Percentiles rank a stretch among this genome's conserved stretches.
Conservation (phyloP, 2,329 filamentous ascomycete species). For the Phaeosphaeriaceae sp. region DNA sequence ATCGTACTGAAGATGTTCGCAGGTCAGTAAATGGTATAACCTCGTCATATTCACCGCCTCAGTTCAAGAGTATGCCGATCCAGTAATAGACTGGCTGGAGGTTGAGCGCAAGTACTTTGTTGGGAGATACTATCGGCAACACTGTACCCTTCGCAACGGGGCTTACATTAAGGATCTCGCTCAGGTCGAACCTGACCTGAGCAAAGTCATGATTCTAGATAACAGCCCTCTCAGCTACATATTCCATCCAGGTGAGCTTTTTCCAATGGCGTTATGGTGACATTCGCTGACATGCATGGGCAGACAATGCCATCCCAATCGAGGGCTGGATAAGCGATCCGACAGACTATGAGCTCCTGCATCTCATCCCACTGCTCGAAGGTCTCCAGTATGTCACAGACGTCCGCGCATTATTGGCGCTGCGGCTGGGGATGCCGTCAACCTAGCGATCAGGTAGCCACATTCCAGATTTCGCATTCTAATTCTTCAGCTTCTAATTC, state of each 20-base stretch:
- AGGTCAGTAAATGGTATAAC: slow-evolving; percentile 98
- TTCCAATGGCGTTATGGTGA: slow-evolving; percentile 4
- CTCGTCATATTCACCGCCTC: slow-evolving; percentile 95
- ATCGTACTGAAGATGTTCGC: slow-evolving; percentile 27
- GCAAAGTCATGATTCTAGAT: slow-evolving; percentile 98
- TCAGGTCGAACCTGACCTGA: slow-evolving; percentile 94
- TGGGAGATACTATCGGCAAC: slow-evolving; percentile 91
- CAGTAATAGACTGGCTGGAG: slow-evolving; percentile 98
- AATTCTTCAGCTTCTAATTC: slow-evolving; percentile 35
- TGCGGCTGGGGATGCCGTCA: slow-evolving; percentile 79
- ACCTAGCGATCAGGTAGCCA: slow-evolving; percentile 26
- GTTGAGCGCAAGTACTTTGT: slow-evolving; percentile 96
- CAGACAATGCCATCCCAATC: slow-evolving; percentile 98
- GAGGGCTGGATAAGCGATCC: slow-evolving; percentile 99
- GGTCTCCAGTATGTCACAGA: slow-evolving; percentile 96
- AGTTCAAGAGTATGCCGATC: slow-evolving; percentile 97
- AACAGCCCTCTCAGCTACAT: slow-evolving; percentile 98
- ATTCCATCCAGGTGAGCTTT: slow-evolving; percentile 87
- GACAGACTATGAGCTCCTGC: slow-evolving; percentile 92
- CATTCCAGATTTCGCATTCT: slow-evolving; percentile 16
- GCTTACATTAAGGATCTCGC: slow-evolving; percentile 98
- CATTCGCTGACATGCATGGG: slow-evolving; percentile 18
- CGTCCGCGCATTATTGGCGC: slow-evolving; percentile 85
- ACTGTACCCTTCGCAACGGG: slow-evolving; percentile 94
- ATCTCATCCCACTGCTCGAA: slow-evolving; percentile 90